Conservation (phyloP, 371 early-diverging fungal genomes). For the Zopfochytrium polystomum region DNA sequence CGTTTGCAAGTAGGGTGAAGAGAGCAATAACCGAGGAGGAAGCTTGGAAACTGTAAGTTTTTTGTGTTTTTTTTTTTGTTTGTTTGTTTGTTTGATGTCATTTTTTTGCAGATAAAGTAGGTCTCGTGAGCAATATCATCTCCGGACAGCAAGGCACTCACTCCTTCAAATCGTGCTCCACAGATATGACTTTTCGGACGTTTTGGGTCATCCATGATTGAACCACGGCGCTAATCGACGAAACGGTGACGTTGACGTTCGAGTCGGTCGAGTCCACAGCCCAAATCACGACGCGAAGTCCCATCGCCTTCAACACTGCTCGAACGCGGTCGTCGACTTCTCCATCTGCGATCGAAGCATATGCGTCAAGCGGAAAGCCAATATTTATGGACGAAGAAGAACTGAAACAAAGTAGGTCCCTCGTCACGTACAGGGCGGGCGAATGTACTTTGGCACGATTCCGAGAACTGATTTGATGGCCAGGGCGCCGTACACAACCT, state of each 20-base stretch:
- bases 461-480: constrained; percentile 24
- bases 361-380: too few relatives aligned
- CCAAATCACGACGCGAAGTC: constrained; percentile 27
- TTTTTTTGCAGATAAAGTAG: too few relatives aligned
- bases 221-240: neutral
- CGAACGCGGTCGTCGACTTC: constrained; percentile 39
- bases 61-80: too few relatives aligned
- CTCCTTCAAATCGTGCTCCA: neutral
- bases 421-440: constrained; percentile 40
- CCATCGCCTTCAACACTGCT: constrained; percentile 27
- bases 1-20: neutral
- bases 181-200: neutral
- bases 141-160: too few relatives aligned
- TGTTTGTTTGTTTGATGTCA: too few relatives aligned
- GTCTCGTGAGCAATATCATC: too few relatives aligned
- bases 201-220: neutral
- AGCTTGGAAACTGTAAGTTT: neutral
- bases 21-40: neutral
- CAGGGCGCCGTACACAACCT: constrained; percentile 61
- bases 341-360: constrained; percentile 38
- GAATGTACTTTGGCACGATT: constrained; percentile 27
- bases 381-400: neutral
- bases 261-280: constrained; percentile 27
- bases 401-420: neutral
- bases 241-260: neutral